Percentiles rank a stretch among this genome's conserved stretches.
Evolutionary conservation across 805 yeast genomes (phyloP).

Genomic region (Lipomyces sp.): DNA sequence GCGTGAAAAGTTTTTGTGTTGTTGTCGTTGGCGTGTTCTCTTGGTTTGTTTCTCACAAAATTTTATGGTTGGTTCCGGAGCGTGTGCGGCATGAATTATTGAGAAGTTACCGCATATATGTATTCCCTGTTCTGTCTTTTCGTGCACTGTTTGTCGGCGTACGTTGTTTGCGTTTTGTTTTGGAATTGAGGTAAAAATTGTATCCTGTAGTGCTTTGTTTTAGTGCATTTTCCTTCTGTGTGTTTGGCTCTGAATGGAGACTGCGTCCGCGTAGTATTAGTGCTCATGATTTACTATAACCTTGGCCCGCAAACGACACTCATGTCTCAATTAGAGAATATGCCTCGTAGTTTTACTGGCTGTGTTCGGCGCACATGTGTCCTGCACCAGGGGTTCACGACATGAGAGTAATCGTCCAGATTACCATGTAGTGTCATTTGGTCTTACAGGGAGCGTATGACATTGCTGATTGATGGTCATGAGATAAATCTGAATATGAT

Average conservation of each 20-base stretch:
- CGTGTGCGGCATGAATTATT: background rate
- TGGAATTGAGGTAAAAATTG: background rate
- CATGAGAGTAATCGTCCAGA: no score
- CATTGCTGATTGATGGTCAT: no score
- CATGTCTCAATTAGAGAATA: no score
- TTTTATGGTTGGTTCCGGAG: background rate
- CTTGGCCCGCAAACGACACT: no score
- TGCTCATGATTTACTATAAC: background rate
- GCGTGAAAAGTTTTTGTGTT: background rate
- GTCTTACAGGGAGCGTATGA: no score
- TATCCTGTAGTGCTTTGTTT: background rate
- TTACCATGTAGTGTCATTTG: no score
- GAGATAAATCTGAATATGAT: no score
- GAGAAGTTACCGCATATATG: background rate
- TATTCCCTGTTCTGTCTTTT: background rate
- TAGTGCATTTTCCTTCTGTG: background rate
- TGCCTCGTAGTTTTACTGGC: no score
- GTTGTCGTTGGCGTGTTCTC: background rate
- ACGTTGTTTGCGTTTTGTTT: background rate
- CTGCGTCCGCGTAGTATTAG: background rate
- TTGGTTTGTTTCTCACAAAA: background rate
- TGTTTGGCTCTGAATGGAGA: background rate
- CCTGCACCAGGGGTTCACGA: no score
- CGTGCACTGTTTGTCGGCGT: constrained; percentile 1
- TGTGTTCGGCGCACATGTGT: no score